These are phyloP conservation scores for Vararia minispora DNA, from an alignment of 768 basidiomycete species.

Conservation along the genomic window DNA sequence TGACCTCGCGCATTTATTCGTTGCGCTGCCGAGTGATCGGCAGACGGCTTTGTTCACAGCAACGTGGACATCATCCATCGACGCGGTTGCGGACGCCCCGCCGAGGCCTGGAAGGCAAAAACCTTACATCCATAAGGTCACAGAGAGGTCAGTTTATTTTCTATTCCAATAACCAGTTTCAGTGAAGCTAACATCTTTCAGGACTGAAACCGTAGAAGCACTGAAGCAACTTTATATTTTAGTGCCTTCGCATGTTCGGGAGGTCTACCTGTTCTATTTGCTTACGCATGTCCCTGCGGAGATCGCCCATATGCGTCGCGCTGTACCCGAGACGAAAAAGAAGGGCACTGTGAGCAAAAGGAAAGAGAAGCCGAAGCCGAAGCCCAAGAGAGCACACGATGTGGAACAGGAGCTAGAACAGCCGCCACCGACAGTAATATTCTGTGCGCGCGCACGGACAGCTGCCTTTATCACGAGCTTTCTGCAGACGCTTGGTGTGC, in stretches of 20 bases:
- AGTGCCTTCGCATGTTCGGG: constrained; percentile 89
- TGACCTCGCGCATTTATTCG: constrained; percentile 73
- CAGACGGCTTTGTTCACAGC: constrained; percentile 98
- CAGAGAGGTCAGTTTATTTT: constrained; percentile 7
- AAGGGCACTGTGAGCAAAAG: constrained; percentile 8
- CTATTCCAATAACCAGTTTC: constrained; percentile 1
- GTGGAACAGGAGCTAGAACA: constrained; percentile 48
- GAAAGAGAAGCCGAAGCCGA: constrained; percentile 20
- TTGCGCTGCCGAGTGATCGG: constrained; percentile 66
- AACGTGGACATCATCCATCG: constrained; percentile 81
- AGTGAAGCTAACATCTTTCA: constrained; percentile 21
- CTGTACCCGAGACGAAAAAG: constrained; percentile 22
- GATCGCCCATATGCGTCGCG: constrained; percentile 54
- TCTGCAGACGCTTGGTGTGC: constrained; percentile 68
- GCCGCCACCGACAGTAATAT: constrained; percentile 95
- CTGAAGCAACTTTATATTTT: constrained; percentile 86
- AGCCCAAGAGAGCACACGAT: constrained; percentile 18
- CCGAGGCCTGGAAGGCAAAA: constrained; percentile 76
- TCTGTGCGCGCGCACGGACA: constrained; percentile 75
- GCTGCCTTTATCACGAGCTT: constrained; percentile 82
- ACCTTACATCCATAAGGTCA: constrained; percentile 79
- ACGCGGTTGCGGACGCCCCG: constrained; percentile 56
- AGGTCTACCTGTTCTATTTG: constrained; percentile 83
- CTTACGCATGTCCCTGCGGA: constrained; percentile 83
- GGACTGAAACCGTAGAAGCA: constrained; percentile 82